Percentiles rank a stretch among this genome's conserved stretches.
Evolutionary conservation across 306 rosid genomes (phyloP).

Genomic region (Astragalus glycyphyllos): DNA sequence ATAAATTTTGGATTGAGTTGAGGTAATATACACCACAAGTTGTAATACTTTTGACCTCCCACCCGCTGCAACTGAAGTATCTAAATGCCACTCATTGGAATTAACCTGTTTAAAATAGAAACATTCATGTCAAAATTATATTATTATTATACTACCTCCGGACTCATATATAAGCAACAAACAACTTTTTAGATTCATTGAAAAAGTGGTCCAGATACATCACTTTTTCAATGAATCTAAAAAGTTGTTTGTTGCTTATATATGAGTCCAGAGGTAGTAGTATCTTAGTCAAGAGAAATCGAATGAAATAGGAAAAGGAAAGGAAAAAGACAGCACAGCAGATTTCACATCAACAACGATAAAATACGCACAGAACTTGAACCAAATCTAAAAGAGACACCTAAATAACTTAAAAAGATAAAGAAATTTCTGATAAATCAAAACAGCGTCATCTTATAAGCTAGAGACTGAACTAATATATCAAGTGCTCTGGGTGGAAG

Average conservation of each 20-base stretch:
- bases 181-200: too few relatives aligned
- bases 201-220: too few relatives aligned
- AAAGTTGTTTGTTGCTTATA: too few relatives aligned
- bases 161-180: too few relatives aligned
- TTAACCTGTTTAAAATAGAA: conserved; percentile 68
- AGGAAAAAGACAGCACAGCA: conserved; percentile 1
- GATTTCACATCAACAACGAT: conserved; percentile 26
- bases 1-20: conserved; percentile 50
- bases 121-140: conserved; percentile 15
- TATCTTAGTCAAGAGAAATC: conserved; percentile 30
- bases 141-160: too few relatives aligned
- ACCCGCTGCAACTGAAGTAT: conserved; percentile 92
- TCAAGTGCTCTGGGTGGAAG: background rate
- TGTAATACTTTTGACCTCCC: conserved; percentile 99
- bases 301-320: conserved; percentile 6
- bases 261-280: too few relatives aligned
- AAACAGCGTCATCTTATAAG: conserved; percentile 31
- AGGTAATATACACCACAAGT: conserved; percentile 90
- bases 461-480: conserved; percentile 31
- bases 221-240: too few relatives aligned
- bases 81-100: conserved; percentile 98
- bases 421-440: conserved; percentile 10
- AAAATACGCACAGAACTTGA: conserved; percentile 13
- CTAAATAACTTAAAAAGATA: background rate
- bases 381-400: conserved; percentile 7